Conservation (phyloP, 768 basidiomycete species). For the Chalciporus sphaerocephalus region DNA sequence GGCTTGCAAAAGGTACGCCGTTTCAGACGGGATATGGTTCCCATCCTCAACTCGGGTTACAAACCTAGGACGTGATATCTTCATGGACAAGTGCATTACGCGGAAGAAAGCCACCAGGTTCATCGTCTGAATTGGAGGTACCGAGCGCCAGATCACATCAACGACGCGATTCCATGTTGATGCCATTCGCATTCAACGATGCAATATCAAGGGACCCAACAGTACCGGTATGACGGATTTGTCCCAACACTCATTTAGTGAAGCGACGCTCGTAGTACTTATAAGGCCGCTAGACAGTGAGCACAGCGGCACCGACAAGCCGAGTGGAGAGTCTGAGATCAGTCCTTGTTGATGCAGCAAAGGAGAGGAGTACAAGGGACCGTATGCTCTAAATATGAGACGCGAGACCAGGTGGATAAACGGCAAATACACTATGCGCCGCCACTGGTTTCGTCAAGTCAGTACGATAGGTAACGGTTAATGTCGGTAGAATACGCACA, state of each 20-base stretch:
- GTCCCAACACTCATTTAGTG: not conserved
- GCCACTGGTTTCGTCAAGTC: conserved; percentile 46
- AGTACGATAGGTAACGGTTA: conserved; percentile 20
- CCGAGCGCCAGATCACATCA: conserved; percentile 24
- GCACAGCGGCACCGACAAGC: not conserved
- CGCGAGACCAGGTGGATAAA: conserved; percentile 7
- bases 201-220: conserved; percentile 3
- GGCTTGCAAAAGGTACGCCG: conserved; percentile 44
- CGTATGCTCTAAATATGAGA: conserved; percentile 12
- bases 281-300: not conserved
- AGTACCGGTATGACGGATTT: conserved; percentile 11
- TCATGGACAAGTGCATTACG: conserved; percentile 27
- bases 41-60: not conserved
- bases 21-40: not conserved
- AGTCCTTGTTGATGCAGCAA: conserved; percentile 11
- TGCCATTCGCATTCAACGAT: not conserved
- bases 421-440: conserved; percentile 53
- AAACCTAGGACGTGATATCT: conserved; percentile 36
- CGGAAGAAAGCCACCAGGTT: conserved; percentile 7
- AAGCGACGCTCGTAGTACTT: conserved; percentile 2
- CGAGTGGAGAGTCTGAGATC: conserved; percentile 1
- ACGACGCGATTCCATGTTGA: conserved; percentile 11
- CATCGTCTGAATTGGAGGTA: conserved; percentile 12
- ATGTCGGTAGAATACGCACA: conserved; percentile 56
- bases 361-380: conserved; percentile 18